These are phyloP conservation scores for Elsinoe fawcettii DNA, from an alignment of 2,329 filamentous ascomycete genomes.

Conservation along the genomic window DNA sequence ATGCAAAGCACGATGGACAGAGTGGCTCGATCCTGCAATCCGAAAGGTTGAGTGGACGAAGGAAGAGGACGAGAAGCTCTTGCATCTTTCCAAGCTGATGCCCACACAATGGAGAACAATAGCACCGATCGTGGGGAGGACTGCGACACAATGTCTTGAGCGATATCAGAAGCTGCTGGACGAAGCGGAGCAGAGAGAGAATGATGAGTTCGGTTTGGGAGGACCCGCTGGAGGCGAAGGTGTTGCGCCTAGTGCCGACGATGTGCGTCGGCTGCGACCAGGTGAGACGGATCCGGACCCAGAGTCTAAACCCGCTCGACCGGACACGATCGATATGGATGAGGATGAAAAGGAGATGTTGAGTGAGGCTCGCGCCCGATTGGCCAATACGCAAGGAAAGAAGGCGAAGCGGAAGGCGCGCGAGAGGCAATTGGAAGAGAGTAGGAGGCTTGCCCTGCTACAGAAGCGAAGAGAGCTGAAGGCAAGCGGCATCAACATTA, in stretches of 20 bases:
- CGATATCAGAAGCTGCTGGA: slow-evolving; percentile 94
- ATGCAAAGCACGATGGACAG: slow-evolving; percentile 96
- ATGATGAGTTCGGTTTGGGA: slow-evolving; percentile 68
- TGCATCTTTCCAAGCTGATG: slow-evolving; percentile 97
- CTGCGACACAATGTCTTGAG: slow-evolving; percentile 93
- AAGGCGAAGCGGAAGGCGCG: slow-evolving; percentile 97
- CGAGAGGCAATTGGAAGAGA: slow-evolving; percentile 92
- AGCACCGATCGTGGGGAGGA: slow-evolving; percentile 89
- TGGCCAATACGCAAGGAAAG: slow-evolving; percentile 97
- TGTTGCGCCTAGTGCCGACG: slow-evolving; percentile 80
- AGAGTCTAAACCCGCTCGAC: slow-evolving; percentile 88
- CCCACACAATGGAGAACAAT: slow-evolving; percentile 99
- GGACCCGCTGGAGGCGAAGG: slow-evolving; percentile 83
- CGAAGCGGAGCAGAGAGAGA: slow-evolving; percentile 85
- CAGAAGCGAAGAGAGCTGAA: slow-evolving; percentile 96
- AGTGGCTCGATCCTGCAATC: slow-evolving; percentile 97
- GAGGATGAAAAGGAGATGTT: slow-evolving; percentile 99
- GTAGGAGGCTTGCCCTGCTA: slow-evolving; percentile 75
- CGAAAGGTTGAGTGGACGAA: slow-evolving; percentile 99
- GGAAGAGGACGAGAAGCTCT: slow-evolving; percentile 94
- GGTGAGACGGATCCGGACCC: slow-evolving; percentile 97
- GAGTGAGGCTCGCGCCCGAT: slow-evolving; percentile 88
- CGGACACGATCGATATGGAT: slow-evolving; percentile 95
- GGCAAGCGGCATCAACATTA: slow-evolving; percentile 96
- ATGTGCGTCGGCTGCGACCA: slow-evolving; percentile 72